These are phyloP conservation scores for Neurospora sp. DNA, from an alignment of 495 filamentous ascomycete genomes.

Conservation along the genomic window DNA sequence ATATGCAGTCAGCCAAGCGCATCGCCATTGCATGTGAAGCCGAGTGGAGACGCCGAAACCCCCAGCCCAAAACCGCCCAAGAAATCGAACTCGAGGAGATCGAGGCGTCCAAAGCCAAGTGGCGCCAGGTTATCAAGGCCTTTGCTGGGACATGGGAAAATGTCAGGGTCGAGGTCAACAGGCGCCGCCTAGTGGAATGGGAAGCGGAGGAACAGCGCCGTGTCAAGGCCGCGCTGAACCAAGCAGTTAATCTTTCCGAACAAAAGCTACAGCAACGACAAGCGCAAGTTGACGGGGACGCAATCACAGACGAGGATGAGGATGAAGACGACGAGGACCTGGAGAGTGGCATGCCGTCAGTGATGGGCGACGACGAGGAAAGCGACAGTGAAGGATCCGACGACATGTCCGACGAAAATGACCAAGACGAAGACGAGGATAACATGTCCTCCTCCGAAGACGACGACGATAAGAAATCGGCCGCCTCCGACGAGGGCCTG, in stretches of 20 bases:
- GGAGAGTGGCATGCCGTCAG: conserved; percentile 48
- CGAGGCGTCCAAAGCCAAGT: conserved; percentile 39
- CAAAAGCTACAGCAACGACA: conserved; percentile 44
- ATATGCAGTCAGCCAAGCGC: conserved; percentile 55
- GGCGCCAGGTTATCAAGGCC: conserved; percentile 60
- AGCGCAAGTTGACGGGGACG: conserved; percentile 32
- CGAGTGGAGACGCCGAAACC: conserved; percentile 55
- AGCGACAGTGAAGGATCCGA: conserved; percentile 2
- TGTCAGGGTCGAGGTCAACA: conserved; percentile 64
- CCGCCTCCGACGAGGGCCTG: conserved; percentile 57
- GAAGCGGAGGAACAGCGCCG: conserved; percentile 74
- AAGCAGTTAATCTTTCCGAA: conserved; percentile 65
- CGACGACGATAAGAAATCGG: conserved; percentile 48
- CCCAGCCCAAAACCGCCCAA: conserved; percentile 60
- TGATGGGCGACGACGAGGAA: conserved; percentile 25
- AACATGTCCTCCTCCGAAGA: conserved; percentile 64
- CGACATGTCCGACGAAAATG: conserved; percentile 34
- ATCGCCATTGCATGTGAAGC: conserved; percentile 49
- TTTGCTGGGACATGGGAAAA: conserved; percentile 71
- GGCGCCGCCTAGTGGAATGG: conserved; percentile 61
- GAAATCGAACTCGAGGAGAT: conserved; percentile 51
- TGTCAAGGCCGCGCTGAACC: conserved; percentile 72
- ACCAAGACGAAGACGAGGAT: conserved; percentile 51
- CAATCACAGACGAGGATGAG: conserved; percentile 29
- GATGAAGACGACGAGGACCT: conserved; percentile 40